Conservation (phyloP, 768 basidiomycete species). For the Suillus hirtellus region DNA sequence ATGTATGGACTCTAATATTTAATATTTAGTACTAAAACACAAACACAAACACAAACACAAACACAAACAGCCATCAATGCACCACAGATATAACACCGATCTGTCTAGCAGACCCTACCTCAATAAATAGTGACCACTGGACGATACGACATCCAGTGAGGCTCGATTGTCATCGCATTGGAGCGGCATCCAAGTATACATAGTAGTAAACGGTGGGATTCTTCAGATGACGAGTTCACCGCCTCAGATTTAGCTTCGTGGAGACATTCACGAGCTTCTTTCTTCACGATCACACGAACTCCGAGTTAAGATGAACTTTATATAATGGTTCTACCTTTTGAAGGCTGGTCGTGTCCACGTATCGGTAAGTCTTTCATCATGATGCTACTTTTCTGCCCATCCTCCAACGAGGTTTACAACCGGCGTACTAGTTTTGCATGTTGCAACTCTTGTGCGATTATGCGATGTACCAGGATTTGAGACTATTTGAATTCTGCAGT, state of each 20-base stretch:
- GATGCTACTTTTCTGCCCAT: not conserved
- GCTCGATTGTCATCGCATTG: too few relatives aligned
- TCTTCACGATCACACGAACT: not conserved
- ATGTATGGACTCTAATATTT: too few relatives aligned
- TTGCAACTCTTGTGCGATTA: not conserved
- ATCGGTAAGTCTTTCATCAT: not conserved
- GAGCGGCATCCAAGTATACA: too few relatives aligned
- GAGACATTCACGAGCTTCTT: not conserved
- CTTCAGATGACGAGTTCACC: not conserved
- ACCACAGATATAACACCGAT: too few relatives aligned
- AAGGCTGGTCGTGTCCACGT: not conserved
- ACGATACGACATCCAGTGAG: too few relatives aligned
- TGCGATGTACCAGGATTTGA: not conserved
- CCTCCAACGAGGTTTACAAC: not conserved
- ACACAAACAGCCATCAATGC: too few relatives aligned
- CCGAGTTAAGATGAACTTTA: not conserved
- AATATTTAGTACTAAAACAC: too few relatives aligned
- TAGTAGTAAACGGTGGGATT: too few relatives aligned
- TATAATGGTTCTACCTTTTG: not conserved
- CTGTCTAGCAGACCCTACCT: too few relatives aligned
- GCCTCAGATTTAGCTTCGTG: not conserved
- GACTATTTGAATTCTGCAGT: not conserved
- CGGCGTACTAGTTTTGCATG: not conserved
- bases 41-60: too few relatives aligned
- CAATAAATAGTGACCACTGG: too few relatives aligned